These are phyloP conservation scores for Pythium pyrilobum DNA, from an alignment of 352 stramenopile species.

Conservation along the genomic window DNA sequence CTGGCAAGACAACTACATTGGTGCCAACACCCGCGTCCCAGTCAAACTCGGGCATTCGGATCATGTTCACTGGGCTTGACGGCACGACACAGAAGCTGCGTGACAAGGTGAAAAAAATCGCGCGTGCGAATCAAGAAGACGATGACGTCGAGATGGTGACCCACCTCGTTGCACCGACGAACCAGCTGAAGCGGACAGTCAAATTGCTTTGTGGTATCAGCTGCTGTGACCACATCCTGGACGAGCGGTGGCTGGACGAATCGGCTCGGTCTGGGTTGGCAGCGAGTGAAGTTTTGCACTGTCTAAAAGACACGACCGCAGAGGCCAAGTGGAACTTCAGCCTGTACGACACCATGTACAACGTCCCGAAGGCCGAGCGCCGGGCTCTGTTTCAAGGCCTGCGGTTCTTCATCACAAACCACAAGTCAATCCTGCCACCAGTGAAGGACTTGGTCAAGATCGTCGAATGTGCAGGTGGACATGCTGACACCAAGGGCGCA, in stretches of 20 bases:
- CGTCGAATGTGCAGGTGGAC: constrained; percentile 40
- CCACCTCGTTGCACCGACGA: constrained; percentile 42
- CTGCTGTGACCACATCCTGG: constrained; percentile 42
- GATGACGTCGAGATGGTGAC: constrained; percentile 44
- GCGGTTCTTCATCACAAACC: constrained; percentile 40
- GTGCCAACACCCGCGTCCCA: not conserved
- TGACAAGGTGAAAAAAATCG: constrained; percentile 28
- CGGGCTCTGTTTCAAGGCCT: constrained; percentile 25
- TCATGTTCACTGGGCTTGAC: constrained; percentile 55
- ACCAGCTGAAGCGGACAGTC: constrained; percentile 55
- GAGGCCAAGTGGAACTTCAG: constrained; percentile 47
- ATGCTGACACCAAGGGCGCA: constrained; percentile 43
- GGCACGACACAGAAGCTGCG: constrained; percentile 23
- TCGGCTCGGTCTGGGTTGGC: constrained; percentile 23
- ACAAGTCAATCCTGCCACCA: constrained; percentile 32
- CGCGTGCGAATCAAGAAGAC: constrained; percentile 34
- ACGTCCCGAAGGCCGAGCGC: constrained; percentile 18
- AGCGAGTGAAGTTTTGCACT: constrained; percentile 25
- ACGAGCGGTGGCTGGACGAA: constrained; percentile 42
- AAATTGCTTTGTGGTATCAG: constrained; percentile 58
- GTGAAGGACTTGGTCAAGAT: constrained; percentile 23
- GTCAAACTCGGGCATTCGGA: constrained; percentile 19
- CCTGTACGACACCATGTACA: constrained; percentile 43
- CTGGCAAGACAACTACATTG: not conserved
- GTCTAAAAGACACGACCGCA: constrained; percentile 33